These are phyloP conservation scores for Paramarasmius palmivorus DNA, from an alignment of 1,284 basidiomycete species.

Conservation along the genomic window DNA sequence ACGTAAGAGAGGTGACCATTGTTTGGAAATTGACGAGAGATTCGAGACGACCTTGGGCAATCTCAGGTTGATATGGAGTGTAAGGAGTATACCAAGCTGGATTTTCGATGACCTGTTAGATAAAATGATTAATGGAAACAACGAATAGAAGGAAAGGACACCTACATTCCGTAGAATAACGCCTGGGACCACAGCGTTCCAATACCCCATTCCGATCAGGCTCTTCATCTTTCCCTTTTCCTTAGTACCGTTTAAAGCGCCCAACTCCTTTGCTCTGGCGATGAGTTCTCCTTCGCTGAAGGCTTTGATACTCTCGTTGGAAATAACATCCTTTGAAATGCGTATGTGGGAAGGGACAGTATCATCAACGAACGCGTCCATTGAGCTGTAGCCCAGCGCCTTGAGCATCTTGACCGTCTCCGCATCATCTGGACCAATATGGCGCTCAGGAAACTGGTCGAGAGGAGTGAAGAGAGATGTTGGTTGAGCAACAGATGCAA, in stretches of 20 bases:
- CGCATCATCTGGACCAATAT: slow-evolving; percentile 83
- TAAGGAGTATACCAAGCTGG: slow-evolving; percentile 99
- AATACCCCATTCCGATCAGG: slow-evolving; percentile 98
- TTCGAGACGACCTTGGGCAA: slow-evolving; percentile 94
- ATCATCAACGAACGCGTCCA: slow-evolving; percentile 84
- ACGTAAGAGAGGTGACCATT: slow-evolving; percentile 93
- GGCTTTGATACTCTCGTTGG: slow-evolving; percentile 68
- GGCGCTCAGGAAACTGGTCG: slow-evolving; percentile 86
- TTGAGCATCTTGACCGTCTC: slow-evolving; percentile 82
- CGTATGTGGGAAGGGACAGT: slow-evolving; percentile 83
- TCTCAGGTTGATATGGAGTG: slow-evolving; percentile 93
- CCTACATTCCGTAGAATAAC: slow-evolving; percentile 91
- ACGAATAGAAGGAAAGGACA: slow-evolving; percentile 9
- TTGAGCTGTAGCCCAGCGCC: slow-evolving; percentile 77
- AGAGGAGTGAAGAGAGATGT: slow-evolving; percentile 74
- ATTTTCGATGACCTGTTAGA: slow-evolving; percentile 84
- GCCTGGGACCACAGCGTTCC: slow-evolving; percentile 90
- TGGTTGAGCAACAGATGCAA: slow-evolving; percentile 62
- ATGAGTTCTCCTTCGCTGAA: slow-evolving; percentile 89
- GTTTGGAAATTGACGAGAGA: slow-evolving; percentile 98
- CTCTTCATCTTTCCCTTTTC: slow-evolving; percentile 59
- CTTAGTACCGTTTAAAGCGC: slow-evolving; percentile 68
- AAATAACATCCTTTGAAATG: slow-evolving; percentile 61
- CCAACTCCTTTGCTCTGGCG: slow-evolving; percentile 75
- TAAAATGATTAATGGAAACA: slow-evolving; percentile 7